A percentile compares a stretch with the other conserved stretches of the same genome.
phyloP scores from a whole-genome alignment of 2,329 filamentous ascomycete genomes.

The Colletotrichum agaves region DNA sequence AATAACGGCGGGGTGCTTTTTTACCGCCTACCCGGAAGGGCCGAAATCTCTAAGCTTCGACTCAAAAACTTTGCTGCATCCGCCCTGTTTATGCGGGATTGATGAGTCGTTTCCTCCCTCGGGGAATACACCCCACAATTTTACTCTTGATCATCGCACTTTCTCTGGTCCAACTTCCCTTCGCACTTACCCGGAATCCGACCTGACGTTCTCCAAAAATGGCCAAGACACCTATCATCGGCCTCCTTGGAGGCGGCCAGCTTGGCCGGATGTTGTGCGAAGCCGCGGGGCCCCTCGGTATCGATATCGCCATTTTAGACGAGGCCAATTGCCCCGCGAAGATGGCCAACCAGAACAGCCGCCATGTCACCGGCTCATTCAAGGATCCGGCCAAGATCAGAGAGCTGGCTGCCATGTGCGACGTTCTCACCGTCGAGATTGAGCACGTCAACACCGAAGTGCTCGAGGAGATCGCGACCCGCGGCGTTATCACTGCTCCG shows the following conservation, averaged over 20 bases:
- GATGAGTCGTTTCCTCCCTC: slow-evolving; percentile 29
- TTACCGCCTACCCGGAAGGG: slow-evolving; percentile 23
- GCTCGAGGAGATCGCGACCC: slow-evolving; percentile 81
- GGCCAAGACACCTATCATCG: slow-evolving; percentile 55
- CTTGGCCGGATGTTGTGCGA: slow-evolving; percentile 95
- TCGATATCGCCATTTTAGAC: slow-evolving; percentile 84
- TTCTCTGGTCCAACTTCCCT: neutral
- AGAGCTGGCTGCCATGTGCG: slow-evolving; percentile 78
- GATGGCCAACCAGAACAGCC: slow-evolving; percentile 80
- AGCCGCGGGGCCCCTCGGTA: slow-evolving; percentile 78
- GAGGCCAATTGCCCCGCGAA: slow-evolving; percentile 81
- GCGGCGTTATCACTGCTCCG: slow-evolving; percentile 66
- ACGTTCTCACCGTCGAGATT: slow-evolving; percentile 92
- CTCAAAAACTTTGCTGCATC: slow-evolving; percentile 15
- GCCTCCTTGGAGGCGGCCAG: slow-evolving; percentile 72
- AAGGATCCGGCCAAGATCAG: slow-evolving; percentile 83
- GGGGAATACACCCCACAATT: slow-evolving; percentile 13
- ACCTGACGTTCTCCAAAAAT: slow-evolving; percentile 38
- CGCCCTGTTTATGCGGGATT: slow-evolving; percentile 14
- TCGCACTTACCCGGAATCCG: slow-evolving; percentile 8
- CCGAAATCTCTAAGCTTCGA: slow-evolving; percentile 8
- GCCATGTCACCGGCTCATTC: slow-evolving; percentile 88
- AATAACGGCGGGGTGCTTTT: slow-evolving; percentile 29
- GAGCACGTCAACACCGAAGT: slow-evolving; percentile 94
- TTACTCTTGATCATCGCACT: slow-evolving; percentile 2